Evolutionary conservation across 345 rosid species (phyloP), one percentile per base, ranked within the genome.

Genomic region (Murraya koenigii): DNA sequence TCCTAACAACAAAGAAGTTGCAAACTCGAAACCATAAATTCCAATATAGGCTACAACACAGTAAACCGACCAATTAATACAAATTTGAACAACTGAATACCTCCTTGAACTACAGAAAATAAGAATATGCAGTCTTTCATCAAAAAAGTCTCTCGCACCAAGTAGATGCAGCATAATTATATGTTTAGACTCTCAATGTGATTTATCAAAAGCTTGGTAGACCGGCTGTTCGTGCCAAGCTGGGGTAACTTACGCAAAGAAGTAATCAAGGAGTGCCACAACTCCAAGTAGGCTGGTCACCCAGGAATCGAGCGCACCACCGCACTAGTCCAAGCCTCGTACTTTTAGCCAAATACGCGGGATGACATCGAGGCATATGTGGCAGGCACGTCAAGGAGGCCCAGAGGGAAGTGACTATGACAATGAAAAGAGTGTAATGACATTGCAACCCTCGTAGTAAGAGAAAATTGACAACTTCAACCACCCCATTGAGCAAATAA

Each of bases 51-150:
- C 56, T 13, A 7, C 1, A n/a, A 26, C 26, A 41, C 58, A 26
- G 19, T 26, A 26, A 28, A 15, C 47, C 1, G 47, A 69, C 47
- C 7, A 8, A 41, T 44, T 26, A 28, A 25, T 25, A 25, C 26
- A 11, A 25, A 26, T 41, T 25, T 6, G 4, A 5, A 44, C n/a
- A 44, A 15, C 20, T 26, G 35, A 61, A 44, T 25, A 15, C 30
- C n/a, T 68, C 10, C 92, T 84, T 25, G 98, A 98, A 85, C 96
- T 91, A 81, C 87, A 93, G 76, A 87, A 84, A 78, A 92, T 85
- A 77, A 91, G 96, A 78, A 92, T 77, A 69, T 89, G 91, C 71
- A 89, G 81, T 76, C 94, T 87, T 77, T 87, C 93, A 74, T 82
- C 89, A 69, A 68, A 35, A 69, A 83, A 70, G 86, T 81, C 76